Base-by-base conservation (phyloP, 2,329 filamentous ascomycete genomes). In the Aphanoascus verrucosus region DNA sequence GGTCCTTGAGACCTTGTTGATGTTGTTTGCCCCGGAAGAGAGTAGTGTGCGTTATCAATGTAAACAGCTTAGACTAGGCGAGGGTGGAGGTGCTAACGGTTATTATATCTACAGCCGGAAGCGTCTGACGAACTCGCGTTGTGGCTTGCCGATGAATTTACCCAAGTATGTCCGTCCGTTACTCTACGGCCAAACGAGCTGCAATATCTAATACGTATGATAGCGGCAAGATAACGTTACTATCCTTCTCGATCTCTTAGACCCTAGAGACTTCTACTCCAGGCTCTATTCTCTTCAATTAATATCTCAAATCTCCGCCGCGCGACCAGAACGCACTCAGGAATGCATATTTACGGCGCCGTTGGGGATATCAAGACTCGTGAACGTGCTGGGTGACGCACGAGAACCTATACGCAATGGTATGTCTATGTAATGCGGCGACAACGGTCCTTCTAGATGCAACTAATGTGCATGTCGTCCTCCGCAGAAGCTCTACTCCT, bases 61-160 rank as follows among this genome's bases (percentile, higher is more conserved):
- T 28, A 28, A 28, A 31, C 35, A 41, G 20, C 9, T 17, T 19
- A 14, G 31, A 37, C 41, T 43, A 32, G 7, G 40, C 37, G 11
- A 15, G 38, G 14, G 3, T 50, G 38, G 23, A 11, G 17, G 28
- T 37, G 17, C 49, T 60, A 53, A 64, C 69, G 57, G 67, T 54
- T 44, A 41, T 48, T 19, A 35, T 42, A 57, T 37, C 19, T 58
- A 76, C 65, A 94, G 88, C 76, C 88, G 32, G 91, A 97, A 77
- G 88, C 91, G 52, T 95, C 91, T 12, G 91, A 97, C 59, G 93
- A 98, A 70, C 94, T 98, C 62, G 86, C 86, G 15, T 75, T 97
- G 28, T 98, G 93, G 89, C 77, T 98, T 55, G 93, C 93, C 52
- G 93, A 98, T 71, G 91, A 97, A 69, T 98, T 98, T 67, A 96